Base-by-base conservation (phyloP, 2,329 filamentous ascomycete genomes). In the Plectosphaerella plurivora region DNA sequence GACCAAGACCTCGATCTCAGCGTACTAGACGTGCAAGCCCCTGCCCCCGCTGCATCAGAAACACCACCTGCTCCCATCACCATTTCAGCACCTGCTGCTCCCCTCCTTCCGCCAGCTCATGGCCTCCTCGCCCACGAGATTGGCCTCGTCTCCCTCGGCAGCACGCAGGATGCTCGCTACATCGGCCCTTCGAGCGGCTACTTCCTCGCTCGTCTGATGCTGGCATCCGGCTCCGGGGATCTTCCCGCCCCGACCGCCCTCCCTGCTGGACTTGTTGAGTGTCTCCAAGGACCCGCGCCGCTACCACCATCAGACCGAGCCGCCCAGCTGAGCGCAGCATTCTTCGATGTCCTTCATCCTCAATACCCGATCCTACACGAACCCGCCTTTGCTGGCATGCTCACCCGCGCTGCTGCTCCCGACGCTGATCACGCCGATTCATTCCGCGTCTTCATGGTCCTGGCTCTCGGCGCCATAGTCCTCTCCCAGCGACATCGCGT, bases 111-210 rank as follows among this genome's bases (percentile, higher is more conserved):
- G 50, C 48, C 56, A 59, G 47, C 59, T 57, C 51, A 55, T 57
- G 59, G 52, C 14, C 42, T 52, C 4, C 59, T 72, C 2, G 72
- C 75, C 2, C 77, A 81, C 54, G 76, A 82, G 55, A 78, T 81
- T 15, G 78, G 78, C 0, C 59, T 82, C 14, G 70, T 82, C 0
- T 78, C 78, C 0, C 64, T 81, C 1, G 75, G 73, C 2, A 68
- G 68, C 4, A 75, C 72, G 22, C 67, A 70, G 44, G 75, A 77
- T 18, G 73, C 73, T 3, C 68, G 75, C 52, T 82, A 82, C 47
- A 75, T 82, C 14, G 79, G 79, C 0, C 78, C 79, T 3, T 82
- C 79, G 0, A 81, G 78, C 37, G 79, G 78, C 1, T 79, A 78
- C 52, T 78, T 79, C 42, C 69, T 81, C 12, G 76, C 77, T 2